phyloP scores from a whole-genome alignment of 2,329 filamentous ascomycete species.

The Neurospora sp. region DNA sequence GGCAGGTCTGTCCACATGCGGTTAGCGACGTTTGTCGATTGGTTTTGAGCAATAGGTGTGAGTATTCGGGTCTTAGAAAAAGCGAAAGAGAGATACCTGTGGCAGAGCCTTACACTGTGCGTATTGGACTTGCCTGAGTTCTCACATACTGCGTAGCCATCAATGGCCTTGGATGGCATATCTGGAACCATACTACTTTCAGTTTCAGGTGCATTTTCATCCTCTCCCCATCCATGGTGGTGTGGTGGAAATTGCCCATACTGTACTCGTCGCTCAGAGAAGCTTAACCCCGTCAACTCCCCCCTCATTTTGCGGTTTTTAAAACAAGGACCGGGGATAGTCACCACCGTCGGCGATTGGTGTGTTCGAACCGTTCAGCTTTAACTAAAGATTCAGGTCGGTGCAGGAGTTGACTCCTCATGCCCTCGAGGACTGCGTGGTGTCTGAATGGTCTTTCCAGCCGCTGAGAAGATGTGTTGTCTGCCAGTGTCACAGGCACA shows the following conservation, averaged over 20 bases:
- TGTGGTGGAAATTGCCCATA: background rate
- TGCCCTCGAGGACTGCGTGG: background rate
- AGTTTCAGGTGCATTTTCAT: background rate
- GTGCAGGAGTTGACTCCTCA: background rate
- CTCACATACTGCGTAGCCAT: background rate
- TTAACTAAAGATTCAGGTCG: background rate
- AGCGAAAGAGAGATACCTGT: background rate
- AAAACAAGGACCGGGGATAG: background rate
- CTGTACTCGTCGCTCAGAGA: background rate
- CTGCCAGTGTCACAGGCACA: background rate
- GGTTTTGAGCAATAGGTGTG: background rate
- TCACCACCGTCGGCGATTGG: background rate
- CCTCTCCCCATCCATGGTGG: background rate
- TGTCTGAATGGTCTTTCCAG: background rate
- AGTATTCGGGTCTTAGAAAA: background rate
- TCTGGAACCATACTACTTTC: background rate
- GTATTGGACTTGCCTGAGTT: background rate
- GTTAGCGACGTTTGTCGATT: background rate
- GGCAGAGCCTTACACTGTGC: background rate
- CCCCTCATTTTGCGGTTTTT: background rate
- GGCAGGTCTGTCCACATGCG: background rate
- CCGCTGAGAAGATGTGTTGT: background rate
- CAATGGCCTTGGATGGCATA: background rate
- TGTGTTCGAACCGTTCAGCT: background rate
- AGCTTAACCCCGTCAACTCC: background rate